Evolutionary conservation across 768 basidiomycete genomes (phyloP), one percentile per base, ranked within the genome.

Genomic region (Mycena albidolilacea): DNA sequence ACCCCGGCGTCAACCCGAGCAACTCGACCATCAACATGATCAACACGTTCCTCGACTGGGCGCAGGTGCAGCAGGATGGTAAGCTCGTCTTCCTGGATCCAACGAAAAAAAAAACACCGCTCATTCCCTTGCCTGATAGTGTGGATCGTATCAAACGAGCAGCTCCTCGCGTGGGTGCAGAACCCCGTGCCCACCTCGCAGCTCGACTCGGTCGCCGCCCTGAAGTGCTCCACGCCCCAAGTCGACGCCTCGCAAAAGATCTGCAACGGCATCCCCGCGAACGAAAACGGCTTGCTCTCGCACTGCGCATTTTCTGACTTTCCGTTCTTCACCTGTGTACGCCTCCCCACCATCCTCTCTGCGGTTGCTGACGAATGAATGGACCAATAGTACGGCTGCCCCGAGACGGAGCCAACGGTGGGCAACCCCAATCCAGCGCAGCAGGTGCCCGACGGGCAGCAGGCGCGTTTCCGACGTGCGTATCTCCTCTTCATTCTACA

Each of bases 31-130:
- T 95, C 76, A 77, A 85, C 38, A 94, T 94, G 93, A 89, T 95
- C 80, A 95, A 95, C 77, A 77, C 85, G n/a, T 95, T 94, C 84
- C 83, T 95, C 43, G 93, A 95, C 80, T 95, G 94, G 94, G 93
- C 90, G 0, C 94, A 95, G 78, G 75, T 86, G 74, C 90, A 92
- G 78, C 86, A 85, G 61, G 86, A 94, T 79, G 90, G 91, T 89
- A 69, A 50, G 30, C 15, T 38, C 57, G 17, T 60, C 17, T 64
- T 30, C 30, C 30, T 30, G 2, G 30, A 30, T 30, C 30, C 30
- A 30, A 30, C 30, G n/a, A n/a, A n/a, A 30, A 4, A 30, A 30
- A 30, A 30, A 30, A 30, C 30, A 30, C 30, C 30, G 30, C 30
- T 30, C 9, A 41, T 44, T 19, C 59, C 21, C 17, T 35, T n/a